Evolutionary conservation across 139 green algal species (phyloP), one percentile per base, ranked within the genome.

Genomic region (Volvox reticuliferus): DNA sequence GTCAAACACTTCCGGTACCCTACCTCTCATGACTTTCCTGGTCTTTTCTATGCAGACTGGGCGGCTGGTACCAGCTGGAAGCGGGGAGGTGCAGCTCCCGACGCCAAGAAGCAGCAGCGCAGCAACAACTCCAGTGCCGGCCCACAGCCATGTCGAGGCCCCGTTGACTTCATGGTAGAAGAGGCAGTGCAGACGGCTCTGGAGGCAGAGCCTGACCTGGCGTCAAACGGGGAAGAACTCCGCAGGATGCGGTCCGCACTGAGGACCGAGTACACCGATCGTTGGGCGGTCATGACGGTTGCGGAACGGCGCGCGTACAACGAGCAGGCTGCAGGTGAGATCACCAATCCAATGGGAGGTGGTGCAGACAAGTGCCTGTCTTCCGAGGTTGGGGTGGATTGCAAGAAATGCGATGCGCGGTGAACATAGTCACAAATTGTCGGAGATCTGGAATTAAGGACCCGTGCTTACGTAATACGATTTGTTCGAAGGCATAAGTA

Each of bases 121-220:
- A 30, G 36, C 36, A 33, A 84, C 12, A 17, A 73, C 26, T 26
- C 79, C 2, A 14, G 30, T n/a, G 12, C 22, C 28, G 79, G 50
- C 0, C 79, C 79, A n/a, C 22, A 73, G 50, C 79, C 79, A 18
- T 86, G 50, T 24, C 79, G 50, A n/a, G 79, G 79, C 24, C 50
- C 79, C 22, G n/a, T 86, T 1, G 79, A 86, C 79, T 71, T 86
- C 50, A 86, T 86, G 79, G 55, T 86, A 1, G 44, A 30, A 19
- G 79, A 86, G 28, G 44, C 30, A 0, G 79, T 86, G 24, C 30
- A 71, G 50, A 71, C 36, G 24, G 79, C 79, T 12, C 79, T 86
- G 50, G 12, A 26, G 6, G 79, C 26, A n/a, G 79, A 86, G 79
- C 79, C 79, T 24, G 79, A 86, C 79, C 50, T 86, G 18, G n/a